Percentiles rank a stretch among this genome's conserved stretches.
Evolutionary conservation across 1,284 basidiomycete genomes (phyloP).

Genomic region (Puccinia novopanici): DNA sequence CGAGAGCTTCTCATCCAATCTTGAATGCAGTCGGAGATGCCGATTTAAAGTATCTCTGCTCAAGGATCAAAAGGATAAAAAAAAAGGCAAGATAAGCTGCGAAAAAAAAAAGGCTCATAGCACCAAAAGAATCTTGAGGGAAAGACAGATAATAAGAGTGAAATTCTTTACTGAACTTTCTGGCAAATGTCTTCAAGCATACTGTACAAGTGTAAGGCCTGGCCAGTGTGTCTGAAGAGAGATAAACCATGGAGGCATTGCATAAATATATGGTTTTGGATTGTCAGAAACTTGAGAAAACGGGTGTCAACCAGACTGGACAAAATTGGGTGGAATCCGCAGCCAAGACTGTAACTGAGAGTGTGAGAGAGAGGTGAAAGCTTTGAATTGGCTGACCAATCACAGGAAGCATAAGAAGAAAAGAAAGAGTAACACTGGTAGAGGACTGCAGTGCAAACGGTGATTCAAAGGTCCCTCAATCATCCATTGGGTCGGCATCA

Average conservation of each 20-base stretch:
- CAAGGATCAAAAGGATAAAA: too few relatives aligned
- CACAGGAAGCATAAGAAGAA: background rate
- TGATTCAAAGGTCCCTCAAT: background rate
- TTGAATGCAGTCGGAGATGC: too few relatives aligned
- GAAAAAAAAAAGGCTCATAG: too few relatives aligned
- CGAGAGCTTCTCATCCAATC: too few relatives aligned
- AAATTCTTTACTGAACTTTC: too few relatives aligned
- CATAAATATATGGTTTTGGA: background rate
- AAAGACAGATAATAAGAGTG: too few relatives aligned
- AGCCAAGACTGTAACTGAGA: background rate
- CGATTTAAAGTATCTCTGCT: too few relatives aligned
- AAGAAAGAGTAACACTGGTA: background rate
- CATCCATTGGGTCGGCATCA: background rate
- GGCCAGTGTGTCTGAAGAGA: slow-evolving; percentile 31
- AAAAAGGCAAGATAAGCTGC: too few relatives aligned
- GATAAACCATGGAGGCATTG: background rate
- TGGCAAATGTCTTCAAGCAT: too few relatives aligned
- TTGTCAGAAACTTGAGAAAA: background rate
- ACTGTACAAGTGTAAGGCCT: too few relatives aligned
- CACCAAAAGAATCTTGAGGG: too few relatives aligned
- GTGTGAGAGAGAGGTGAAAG: background rate
- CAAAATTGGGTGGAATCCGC: background rate
- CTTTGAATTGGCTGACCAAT: background rate
- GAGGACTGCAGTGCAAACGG: background rate
- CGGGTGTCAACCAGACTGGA: background rate